Evolutionary conservation across 2,329 filamentous ascomycete genomes (phyloP), one percentile per base, ranked within the genome.

Genomic region (Aspergillus pseudoterreus): DNA sequence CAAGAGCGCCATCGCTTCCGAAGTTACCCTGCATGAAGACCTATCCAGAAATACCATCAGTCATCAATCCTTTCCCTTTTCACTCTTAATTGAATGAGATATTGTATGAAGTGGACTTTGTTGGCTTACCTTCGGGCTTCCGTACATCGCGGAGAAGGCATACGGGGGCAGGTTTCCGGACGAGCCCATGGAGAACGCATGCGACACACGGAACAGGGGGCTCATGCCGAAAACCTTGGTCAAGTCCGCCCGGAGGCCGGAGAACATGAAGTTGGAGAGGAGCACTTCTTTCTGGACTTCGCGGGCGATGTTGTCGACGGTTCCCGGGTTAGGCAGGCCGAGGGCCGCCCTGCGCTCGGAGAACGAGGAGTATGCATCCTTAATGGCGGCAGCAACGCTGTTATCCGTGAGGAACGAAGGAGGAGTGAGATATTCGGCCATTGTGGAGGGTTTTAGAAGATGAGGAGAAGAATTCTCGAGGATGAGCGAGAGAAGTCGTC

Each of bases 221-320:
- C 86, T 84, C 72, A 95, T 84, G 81, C 91, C 94, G 77, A 97
- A 95, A 69, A 90, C 86, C 81, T 96, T 97, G 71, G 91, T 96
- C 71, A 97, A 80, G 75, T 99, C 94, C 72, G 92, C 95, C 70
- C 92, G 89, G 72, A 99, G 82, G 66, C 94, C 94, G 42, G 90
- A 88, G 80, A 99, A 97, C 85, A 94, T 95, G 74, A 90, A 88
- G 80, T 96, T 96, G 77, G 87, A 94, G 67, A 96, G 84, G 71
- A 97, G 87, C 64, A 96, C 92, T 82, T 96, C 92, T 75, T 92
- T 91, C 78, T 95, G 87, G 57, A 96, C 91, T 79, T 99, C 94
- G 71, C 88, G 86, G 63, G 88, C 83, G 71, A 96, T 86, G 68
- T 85, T 86, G 75, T 99, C 94, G 61, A 96, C 86, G 47, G 88